phyloP scores from a whole-genome alignment of 306 rosid species.

The Crotalaria pallida region DNA sequence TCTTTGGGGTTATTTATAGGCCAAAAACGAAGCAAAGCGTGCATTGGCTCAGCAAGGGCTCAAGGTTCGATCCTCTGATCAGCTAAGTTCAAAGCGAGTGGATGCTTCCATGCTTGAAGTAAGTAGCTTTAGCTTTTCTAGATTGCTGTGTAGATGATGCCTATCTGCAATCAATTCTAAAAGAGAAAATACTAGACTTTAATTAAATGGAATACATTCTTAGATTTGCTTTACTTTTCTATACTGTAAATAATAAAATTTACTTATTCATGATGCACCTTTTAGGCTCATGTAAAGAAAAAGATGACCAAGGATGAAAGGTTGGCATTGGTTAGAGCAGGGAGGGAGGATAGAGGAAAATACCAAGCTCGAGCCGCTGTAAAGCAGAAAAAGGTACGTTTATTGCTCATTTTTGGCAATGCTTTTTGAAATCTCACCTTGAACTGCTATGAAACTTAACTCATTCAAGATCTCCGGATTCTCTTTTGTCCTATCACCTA shows the following conservation, averaged over 20 bases:
- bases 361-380: slow-evolving; percentile 69
- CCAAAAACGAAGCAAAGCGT: slow-evolving; percentile 51
- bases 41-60: slow-evolving; percentile 65
- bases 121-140: slow-evolving; percentile 24
- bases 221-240: background rate
- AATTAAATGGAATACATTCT: background rate
- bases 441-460: background rate
- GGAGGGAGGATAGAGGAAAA: slow-evolving; percentile 85
- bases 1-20: slow-evolving; percentile 37
- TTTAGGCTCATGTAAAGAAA: slow-evolving; percentile 63
- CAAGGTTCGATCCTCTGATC: slow-evolving; percentile 56
- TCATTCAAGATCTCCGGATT: background rate
- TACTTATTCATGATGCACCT: slow-evolving; percentile 1
- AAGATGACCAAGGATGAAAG: slow-evolving; percentile 74
- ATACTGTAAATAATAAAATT: background rate
- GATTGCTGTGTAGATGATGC: slow-evolving; percentile 10
- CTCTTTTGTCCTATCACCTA: background rate
- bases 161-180: background rate
- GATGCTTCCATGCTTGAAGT: slow-evolving; percentile 85
- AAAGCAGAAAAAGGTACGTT: slow-evolving; percentile 78
- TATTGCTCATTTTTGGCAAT: background rate
- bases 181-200: background rate
- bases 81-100: slow-evolving; percentile 58
- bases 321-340: slow-evolving; percentile 64
- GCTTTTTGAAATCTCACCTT: background rate